These are phyloP conservation scores for Populus hybrid DNA, from an alignment of 441 rosid genomes.

Conservation along the genomic window DNA sequence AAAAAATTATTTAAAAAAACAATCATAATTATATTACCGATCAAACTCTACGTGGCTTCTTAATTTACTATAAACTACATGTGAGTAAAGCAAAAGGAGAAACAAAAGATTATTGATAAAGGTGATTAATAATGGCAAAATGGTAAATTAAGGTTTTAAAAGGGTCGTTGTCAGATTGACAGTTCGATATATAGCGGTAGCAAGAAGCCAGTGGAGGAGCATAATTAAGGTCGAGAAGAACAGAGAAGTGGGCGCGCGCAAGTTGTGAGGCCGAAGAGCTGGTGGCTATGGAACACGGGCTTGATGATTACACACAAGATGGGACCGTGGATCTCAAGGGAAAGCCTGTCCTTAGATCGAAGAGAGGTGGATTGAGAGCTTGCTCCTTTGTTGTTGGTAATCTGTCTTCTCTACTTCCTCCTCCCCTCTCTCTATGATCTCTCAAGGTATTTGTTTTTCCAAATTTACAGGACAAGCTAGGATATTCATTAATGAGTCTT, in stretches of 20 bases:
- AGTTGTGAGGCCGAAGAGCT: not conserved
- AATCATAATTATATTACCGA: too few relatives aligned
- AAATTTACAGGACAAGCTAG: not conserved
- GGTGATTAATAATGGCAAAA: not conserved
- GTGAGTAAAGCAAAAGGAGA: not conserved
- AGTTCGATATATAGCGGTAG: not conserved
- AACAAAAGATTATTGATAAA: not conserved
- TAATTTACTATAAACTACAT: not conserved
- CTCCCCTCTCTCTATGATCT: not conserved
- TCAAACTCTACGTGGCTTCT: not conserved
- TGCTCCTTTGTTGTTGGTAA: constrained; percentile 68
- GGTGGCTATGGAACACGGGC: constrained; percentile 34
- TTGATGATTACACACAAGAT: constrained; percentile 57
- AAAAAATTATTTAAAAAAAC: too few relatives aligned
- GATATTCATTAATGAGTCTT: not conserved
- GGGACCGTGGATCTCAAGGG: constrained; percentile 81
- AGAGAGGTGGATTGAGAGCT: constrained; percentile 75
- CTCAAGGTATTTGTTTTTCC: not conserved
- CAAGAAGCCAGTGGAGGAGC: not conserved
- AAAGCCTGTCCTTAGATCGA: constrained; percentile 60
- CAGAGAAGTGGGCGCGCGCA: not conserved
- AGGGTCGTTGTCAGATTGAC: not conserved
- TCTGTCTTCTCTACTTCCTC: not conserved
- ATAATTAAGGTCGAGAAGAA: not conserved
- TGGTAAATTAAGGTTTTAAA: not conserved